These are phyloP conservation scores for Lycium ferocissimum DNA, from an alignment of 257 asterid species.

Conservation along the genomic window DNA sequence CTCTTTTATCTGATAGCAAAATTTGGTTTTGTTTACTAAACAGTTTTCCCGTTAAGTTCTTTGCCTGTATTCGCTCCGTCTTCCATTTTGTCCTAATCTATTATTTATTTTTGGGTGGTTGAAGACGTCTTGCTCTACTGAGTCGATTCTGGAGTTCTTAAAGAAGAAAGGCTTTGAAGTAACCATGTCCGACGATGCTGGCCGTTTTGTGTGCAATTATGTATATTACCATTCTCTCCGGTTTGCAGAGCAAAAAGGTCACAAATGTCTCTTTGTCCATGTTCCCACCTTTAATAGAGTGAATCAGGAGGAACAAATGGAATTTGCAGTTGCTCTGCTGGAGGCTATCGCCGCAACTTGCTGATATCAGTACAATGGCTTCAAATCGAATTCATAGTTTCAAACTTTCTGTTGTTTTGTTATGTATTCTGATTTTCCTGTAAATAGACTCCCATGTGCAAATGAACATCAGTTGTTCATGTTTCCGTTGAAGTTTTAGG, in stretches of 20 bases:
- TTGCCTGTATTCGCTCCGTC: not conserved
- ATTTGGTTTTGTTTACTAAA: not conserved
- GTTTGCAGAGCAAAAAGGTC: constrained; percentile 58
- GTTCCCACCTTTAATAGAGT: constrained; percentile 54
- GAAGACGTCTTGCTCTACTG: constrained; percentile 58
- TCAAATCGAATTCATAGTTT: constrained; percentile 19
- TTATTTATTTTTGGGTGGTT: constrained; percentile 18
- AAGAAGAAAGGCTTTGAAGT: constrained; percentile 51
- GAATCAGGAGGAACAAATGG: constrained; percentile 52
- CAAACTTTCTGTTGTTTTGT: not conserved
- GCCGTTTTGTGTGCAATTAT: constrained; percentile 67
- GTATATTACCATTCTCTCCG: constrained; percentile 67
- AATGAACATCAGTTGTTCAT: not conserved
- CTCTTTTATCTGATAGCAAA: not conserved
- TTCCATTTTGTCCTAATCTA: constrained; percentile 14
- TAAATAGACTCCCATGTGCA: constrained; percentile 1
- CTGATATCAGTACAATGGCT: constrained; percentile 31
- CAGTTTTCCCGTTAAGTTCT: not conserved
- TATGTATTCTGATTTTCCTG: constrained; percentile 9
- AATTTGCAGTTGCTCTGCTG: constrained; percentile 47
- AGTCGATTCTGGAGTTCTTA: constrained; percentile 48
- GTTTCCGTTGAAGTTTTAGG: not conserved
- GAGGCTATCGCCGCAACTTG: constrained; percentile 58
- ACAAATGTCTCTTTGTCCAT: constrained; percentile 61
- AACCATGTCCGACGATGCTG: constrained; percentile 55